Base-by-base conservation (phyloP, 2,329 filamentous ascomycete genomes). In the Ophiostoma sp. region DNA sequence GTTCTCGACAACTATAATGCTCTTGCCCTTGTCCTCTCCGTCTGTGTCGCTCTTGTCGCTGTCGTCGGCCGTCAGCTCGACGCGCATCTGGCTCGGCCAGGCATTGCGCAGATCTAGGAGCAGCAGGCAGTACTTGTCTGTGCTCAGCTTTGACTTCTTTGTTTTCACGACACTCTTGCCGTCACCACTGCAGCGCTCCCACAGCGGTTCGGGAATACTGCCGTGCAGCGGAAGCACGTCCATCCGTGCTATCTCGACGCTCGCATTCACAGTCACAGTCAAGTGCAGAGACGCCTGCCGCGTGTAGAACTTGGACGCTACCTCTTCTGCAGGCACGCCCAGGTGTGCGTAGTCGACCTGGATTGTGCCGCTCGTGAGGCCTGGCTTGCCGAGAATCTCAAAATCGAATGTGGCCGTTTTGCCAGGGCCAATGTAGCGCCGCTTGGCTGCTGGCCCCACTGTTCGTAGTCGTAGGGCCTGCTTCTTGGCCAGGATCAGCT, bases 201-300 rank as follows among this genome's bases (percentile, higher is more conserved):
- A 92, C 0, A 89, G 75, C 3, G 83, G 79, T 42, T 76, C 77
- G 1, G 89, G 89, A 66, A 95, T 86, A 65, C 85, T 82, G 11
- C 86, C 85, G 64, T 87, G 86, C 11, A 96, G 83, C 0, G 92
- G 88, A 45, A 95, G 78, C 18, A 96, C 83, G 74, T 97, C 93
- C 72, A 93, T 87, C 49, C 92, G 85, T 45, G 88, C 84, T 9
- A 97, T 81, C 74, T 97, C 92, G 40, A 97, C 83, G 74, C 92
- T 95, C 3, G 93, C 91, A 75, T 97, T 97, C 64, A 98, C 94
- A 5, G 94, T 97, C 16, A 97, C 86, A 0, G 89, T 91, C 69
- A 98, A 81, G 14, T 92, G 90, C 41, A 96, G 82, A 18, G 89
- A 88, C 16, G 96, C 84, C 75, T 95, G 91, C 52, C 93, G 85